Conservation (phyloP, 2,329 filamentous ascomycete species). For the Exophiala aquamarina region DNA sequence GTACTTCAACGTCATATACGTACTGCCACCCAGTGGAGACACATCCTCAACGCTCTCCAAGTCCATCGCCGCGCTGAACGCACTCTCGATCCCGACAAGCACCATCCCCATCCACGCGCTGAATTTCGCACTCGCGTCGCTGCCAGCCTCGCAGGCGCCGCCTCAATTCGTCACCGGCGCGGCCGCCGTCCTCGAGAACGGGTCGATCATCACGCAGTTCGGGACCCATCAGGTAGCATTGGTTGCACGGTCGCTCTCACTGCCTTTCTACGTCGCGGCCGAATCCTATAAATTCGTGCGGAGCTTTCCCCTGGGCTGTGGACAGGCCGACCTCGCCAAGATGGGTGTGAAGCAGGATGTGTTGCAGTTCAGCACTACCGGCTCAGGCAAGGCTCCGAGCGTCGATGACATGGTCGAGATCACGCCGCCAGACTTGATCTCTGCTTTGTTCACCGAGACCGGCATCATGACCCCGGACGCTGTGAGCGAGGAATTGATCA, state of each 20-base stretch:
- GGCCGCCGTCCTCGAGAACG: slow-evolving; percentile 91
- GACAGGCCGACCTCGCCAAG: slow-evolving; percentile 19
- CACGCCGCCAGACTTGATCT: slow-evolving; percentile 61
- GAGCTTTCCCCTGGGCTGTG: slow-evolving; percentile 69
- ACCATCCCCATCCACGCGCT: slow-evolving; percentile 22
- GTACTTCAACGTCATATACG: slow-evolving; percentile 81
- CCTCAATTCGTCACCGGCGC: slow-evolving; percentile 62
- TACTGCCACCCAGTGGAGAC: slow-evolving; percentile 43
- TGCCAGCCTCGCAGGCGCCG: slow-evolving; percentile 6
- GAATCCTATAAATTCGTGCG: slow-evolving; percentile 97
- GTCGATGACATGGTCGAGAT: slow-evolving; percentile 46
- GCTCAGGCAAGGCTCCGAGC: slow-evolving; percentile 27
- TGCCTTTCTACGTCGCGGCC: slow-evolving; percentile 85
- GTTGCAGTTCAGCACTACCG: slow-evolving; percentile 66
- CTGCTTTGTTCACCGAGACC: slow-evolving; percentile 64
- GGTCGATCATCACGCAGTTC: slow-evolving; percentile 85
- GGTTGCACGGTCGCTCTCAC: slow-evolving; percentile 69
- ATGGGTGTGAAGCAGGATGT: slow-evolving; percentile 79
- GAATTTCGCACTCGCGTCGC: slow-evolving; percentile 19
- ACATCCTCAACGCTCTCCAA: not conserved
- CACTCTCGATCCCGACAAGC: slow-evolving; percentile 17
- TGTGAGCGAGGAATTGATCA: slow-evolving; percentile 67
- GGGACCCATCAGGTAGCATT: slow-evolving; percentile 84
- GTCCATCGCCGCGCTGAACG: slow-evolving; percentile 16
- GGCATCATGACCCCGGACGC: slow-evolving; percentile 64